Percentiles rank a stretch among this genome's conserved stretches.
phyloP scores from a whole-genome alignment of 2,329 filamentous ascomycete genomes.

The Exophiala xenobiotica region DNA sequence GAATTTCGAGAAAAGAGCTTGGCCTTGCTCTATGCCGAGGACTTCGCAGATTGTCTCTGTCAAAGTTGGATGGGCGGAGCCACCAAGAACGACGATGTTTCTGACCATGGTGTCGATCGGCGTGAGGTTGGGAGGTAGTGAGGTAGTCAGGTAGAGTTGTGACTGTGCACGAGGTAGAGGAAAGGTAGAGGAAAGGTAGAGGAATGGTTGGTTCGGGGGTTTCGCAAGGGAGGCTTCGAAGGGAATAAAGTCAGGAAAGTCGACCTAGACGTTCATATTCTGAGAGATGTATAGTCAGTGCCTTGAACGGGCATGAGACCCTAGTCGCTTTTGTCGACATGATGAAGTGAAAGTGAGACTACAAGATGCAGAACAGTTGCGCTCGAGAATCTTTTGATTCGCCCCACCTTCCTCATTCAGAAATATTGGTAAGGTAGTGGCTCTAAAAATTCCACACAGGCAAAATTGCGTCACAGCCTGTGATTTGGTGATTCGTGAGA shows the following conservation, averaged over 20 bases:
- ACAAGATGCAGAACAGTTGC: not conserved
- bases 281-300: not conserved
- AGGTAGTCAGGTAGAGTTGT: not conserved
- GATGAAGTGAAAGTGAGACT: constrained; percentile 9
- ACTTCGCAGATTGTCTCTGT: constrained; percentile 84
- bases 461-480: constrained; percentile 20
- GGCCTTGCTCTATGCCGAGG: constrained; percentile 80
- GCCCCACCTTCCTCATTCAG: constrained; percentile 23
- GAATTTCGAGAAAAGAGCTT: constrained; percentile 86
- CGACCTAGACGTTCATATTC: no score
- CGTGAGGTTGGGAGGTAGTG: not conserved
- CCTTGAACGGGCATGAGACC: constrained; percentile 6
- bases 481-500: not conserved
- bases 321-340: constrained; percentile 15
- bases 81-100: constrained; percentile 90
- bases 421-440: constrained; percentile 4
- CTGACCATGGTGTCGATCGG: constrained; percentile 67
- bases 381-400: constrained; percentile 20
- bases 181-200: not conserved
- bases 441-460: no score
- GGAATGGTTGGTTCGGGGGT: not conserved
- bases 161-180: not conserved
- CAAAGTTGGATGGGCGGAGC: constrained; percentile 86
- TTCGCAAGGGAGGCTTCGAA: not conserved
- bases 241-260: not conserved